Conservation (phyloP, 2,329 filamentous ascomycete species). For the Juglanconis oblonga region DNA sequence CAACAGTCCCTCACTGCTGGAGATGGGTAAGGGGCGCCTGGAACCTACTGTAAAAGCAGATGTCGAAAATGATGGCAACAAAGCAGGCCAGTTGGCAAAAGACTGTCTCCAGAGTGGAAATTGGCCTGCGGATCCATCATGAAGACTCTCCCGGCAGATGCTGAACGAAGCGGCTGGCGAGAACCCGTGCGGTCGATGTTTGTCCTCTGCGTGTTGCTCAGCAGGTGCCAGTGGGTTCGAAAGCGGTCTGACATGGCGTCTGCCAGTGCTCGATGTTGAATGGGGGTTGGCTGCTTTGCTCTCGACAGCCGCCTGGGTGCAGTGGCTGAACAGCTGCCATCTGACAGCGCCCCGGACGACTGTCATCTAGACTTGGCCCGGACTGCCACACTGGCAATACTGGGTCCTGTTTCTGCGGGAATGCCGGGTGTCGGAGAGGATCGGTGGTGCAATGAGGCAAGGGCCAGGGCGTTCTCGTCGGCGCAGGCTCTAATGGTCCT, state of each 20-base stretch:
- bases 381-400: not conserved
- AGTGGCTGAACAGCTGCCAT: slow-evolving; percentile 2
- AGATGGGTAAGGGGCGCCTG: not conserved
- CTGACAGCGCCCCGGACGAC: not conserved
- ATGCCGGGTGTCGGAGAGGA: no score
- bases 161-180: not conserved
- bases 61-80: not conserved
- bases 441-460: not conserved
- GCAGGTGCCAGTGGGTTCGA: not conserved
- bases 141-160: not conserved
- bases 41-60: not conserved
- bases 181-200: not conserved
- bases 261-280: not conserved
- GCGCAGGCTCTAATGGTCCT: not conserved
- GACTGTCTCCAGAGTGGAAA: not conserved
- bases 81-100: not conserved
- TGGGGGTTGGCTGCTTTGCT: not conserved
- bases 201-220: not conserved
- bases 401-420: not conserved
- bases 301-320: not conserved
- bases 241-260: not conserved
- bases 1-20: not conserved
- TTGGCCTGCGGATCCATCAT: not conserved
- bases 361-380: not conserved
- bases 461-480: not conserved